Conservation (phyloP, 441 rosid species). For the Gossypium trilobum region DNA sequence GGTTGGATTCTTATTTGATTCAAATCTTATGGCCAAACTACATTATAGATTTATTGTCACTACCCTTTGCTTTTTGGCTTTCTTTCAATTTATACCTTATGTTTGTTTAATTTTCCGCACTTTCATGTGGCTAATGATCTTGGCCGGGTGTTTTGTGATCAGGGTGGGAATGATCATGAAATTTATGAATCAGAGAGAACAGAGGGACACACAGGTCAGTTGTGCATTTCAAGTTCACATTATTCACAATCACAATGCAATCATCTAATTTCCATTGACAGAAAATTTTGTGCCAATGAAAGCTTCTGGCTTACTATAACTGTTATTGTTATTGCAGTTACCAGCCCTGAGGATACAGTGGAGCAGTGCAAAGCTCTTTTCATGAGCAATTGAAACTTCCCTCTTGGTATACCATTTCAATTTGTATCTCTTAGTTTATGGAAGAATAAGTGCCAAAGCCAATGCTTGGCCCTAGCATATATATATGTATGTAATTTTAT, state of each 20-base stretch:
- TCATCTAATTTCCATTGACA: background rate
- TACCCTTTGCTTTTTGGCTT: background rate
- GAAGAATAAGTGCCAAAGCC: background rate
- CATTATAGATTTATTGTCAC: background rate
- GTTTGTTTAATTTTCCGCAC: background rate
- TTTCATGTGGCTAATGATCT: slow-evolving; percentile 6
- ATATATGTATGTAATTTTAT: background rate
- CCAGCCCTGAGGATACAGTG: slow-evolving; percentile 76
- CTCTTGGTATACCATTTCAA: background rate
- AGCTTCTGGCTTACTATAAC: background rate
- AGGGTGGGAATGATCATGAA: slow-evolving; percentile 98
- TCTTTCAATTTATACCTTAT: background rate
- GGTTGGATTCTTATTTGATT: slow-evolving; percentile 28
- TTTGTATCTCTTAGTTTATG: background rate
- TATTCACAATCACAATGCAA: background rate
- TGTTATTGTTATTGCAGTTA: slow-evolving; percentile 43
- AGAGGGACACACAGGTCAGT: slow-evolving; percentile 82
- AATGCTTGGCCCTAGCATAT: background rate
- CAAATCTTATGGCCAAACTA: background rate
- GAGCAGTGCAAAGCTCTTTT: slow-evolving; percentile 64
- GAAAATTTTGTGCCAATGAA: background rate
- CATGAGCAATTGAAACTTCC: slow-evolving; percentile 24
- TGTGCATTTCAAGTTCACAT: slow-evolving; percentile 5
- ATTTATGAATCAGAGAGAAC: slow-evolving; percentile 79
- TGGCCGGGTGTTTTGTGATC: slow-evolving; percentile 20